A percentile compares a stretch with the other conserved stretches of the same genome.
Evolutionary conservation across 768 basidiomycete genomes (phyloP).

Genomic region (Leccinum disarticulatum): DNA sequence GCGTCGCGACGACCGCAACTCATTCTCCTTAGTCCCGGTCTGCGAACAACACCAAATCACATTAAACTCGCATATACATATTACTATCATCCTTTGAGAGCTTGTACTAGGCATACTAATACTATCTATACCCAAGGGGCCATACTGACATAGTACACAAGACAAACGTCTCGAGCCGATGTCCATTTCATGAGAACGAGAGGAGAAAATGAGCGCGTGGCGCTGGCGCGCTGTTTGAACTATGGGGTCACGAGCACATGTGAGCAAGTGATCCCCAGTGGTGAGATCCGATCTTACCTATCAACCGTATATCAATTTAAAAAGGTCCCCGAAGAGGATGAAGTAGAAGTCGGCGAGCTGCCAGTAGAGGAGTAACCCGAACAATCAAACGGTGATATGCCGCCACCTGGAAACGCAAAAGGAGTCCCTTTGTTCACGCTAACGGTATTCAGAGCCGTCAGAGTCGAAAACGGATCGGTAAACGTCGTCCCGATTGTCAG

Average conservation of each 20-base stretch:
- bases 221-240: neutral
- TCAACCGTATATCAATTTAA: conserved; percentile 1
- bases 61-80: neutral
- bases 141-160: conserved; percentile 5
- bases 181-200: conserved; percentile 1
- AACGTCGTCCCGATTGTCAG: conserved; percentile 20
- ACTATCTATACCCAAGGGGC: conserved; percentile 2
- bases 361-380: conserved; percentile 4
- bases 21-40: no score
- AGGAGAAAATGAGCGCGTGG: neutral
- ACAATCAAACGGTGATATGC: conserved; percentile 24
- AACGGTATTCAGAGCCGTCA: neutral
- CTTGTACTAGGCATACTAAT: conserved; percentile 2
- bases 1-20: no score
- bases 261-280: neutral
- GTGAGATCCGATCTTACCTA: neutral
- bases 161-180: conserved; percentile 8
- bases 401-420: neutral
- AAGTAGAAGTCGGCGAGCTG: conserved; percentile 3
- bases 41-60: neutral
- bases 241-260: neutral
- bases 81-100: conserved; percentile 2
- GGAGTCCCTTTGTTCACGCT: neutral
- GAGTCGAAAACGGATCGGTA: conserved; percentile 24
- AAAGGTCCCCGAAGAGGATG: conserved; percentile 10